phyloP scores from a whole-genome alignment of 1,284 basidiomycete genomes.

The Cryptococcus sp. region DNA sequence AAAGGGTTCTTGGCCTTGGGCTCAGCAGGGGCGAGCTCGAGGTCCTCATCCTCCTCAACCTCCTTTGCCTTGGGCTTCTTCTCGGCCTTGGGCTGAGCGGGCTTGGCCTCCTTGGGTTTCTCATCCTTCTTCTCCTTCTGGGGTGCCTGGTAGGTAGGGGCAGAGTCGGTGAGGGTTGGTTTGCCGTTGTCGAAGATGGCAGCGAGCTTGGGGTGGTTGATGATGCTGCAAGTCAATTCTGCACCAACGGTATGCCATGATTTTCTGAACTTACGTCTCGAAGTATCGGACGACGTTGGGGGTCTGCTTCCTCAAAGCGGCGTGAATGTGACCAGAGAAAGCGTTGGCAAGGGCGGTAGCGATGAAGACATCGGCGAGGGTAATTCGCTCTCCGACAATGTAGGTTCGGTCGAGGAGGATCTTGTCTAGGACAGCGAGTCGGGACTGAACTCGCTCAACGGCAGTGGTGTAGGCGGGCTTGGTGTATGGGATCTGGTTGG shows the following conservation, averaged over 20 bases:
- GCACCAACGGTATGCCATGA: too few species aligned
- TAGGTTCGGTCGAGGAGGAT: conserved; percentile 78
- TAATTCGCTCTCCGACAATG: conserved; percentile 90
- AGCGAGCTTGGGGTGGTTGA: conserved; percentile 73
- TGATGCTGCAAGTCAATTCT: conserved; percentile 51
- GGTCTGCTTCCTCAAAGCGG: conserved; percentile 60
- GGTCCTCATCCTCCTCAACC: conserved; percentile 62
- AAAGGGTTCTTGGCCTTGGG: conserved; percentile 91
- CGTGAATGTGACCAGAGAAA: conserved; percentile 56
- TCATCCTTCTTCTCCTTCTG: conserved; percentile 49
- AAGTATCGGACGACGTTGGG: conserved; percentile 77
- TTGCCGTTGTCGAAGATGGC: conserved; percentile 55
- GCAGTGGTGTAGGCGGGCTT: conserved; percentile 55
- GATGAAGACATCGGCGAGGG: conserved; percentile 79
- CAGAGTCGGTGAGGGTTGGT: conserved; percentile 63
- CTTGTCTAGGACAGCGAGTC: conserved; percentile 57
- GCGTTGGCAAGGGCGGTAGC: conserved; percentile 59
- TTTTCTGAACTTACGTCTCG: conserved; percentile 56
- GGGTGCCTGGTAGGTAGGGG: conserved; percentile 67
- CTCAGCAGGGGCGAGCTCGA: conserved; percentile 58
- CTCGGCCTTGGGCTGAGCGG: conserved; percentile 53
- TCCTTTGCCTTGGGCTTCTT: conserved; percentile 57
- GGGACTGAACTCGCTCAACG: conserved; percentile 24
- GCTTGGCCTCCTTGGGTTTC: conserved; percentile 53
- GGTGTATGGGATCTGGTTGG: conserved; percentile 54